Percentiles rank a stretch among this genome's conserved stretches.
phyloP scores from a whole-genome alignment of 2,329 filamentous ascomycete genomes.

The Orbilia oligospora region DNA sequence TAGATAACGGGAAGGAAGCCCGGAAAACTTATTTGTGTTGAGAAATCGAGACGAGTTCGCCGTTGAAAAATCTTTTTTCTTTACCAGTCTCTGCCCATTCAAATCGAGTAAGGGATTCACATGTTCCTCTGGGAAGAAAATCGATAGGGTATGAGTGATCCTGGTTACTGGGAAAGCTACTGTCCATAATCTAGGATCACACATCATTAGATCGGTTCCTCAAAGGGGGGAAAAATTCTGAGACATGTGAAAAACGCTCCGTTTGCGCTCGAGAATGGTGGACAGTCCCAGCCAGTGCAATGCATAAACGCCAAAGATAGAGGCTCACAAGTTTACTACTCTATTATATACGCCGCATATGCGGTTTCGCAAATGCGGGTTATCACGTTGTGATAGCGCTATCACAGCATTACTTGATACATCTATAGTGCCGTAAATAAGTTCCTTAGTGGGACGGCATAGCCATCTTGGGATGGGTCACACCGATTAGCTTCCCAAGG shows the following conservation, averaged over 20 bases:
- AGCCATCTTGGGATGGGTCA: conserved; percentile 13
- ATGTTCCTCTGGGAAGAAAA: neutral
- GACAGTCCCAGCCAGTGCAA: neutral
- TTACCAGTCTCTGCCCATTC: neutral
- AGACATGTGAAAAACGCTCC: conserved; percentile 8
- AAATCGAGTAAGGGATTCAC: conserved; percentile 38
- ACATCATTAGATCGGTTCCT: neutral
- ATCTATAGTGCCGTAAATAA: conserved; percentile 2
- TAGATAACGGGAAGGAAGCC: conserved; percentile 29
- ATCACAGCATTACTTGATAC: neutral
- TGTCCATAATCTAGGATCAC: neutral
- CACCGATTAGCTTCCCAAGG: neutral
- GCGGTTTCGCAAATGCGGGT: conserved; percentile 8
- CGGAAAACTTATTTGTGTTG: conserved; percentile 28
- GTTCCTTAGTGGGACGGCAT: conserved; percentile 5
- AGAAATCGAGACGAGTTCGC: conserved; percentile 34
- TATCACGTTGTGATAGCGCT: conserved; percentile 12
- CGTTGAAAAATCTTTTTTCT: conserved; percentile 11
- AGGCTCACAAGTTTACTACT: neutral
- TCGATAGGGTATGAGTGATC: conserved; percentile 7
- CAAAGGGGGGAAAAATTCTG: neutral
- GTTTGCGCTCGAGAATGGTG: conserved; percentile 15
- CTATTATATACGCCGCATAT: conserved; percentile 20
- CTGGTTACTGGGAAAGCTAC: conserved; percentile 11
- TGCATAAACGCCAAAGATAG: conserved; percentile 13